phyloP scores from a whole-genome alignment of 106 monocot species.

The Allium fistulosum region DNA sequence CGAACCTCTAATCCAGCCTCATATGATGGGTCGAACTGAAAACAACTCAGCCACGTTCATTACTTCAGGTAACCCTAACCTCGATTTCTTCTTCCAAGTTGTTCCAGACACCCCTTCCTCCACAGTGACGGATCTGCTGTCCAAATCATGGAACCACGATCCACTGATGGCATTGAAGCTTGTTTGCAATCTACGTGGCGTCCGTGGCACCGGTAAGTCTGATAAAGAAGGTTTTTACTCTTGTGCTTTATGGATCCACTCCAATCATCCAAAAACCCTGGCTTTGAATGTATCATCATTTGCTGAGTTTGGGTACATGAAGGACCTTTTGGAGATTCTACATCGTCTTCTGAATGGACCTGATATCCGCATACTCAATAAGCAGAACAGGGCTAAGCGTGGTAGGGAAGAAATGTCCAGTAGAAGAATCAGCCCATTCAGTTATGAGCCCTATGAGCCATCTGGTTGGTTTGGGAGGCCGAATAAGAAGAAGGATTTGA shows the following conservation, averaged over 20 bases:
- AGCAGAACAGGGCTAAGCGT: conserved; percentile 2
- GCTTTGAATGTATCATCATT: conserved; percentile 25
- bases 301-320: conserved; percentile 42
- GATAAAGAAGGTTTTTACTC: conserved; percentile 41
- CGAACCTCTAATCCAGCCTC: neutral
- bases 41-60: conserved; percentile 39
- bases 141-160: conserved; percentile 26
- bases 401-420: neutral
- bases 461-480: neutral
- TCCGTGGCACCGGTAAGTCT: conserved; percentile 35
- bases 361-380: conserved; percentile 3
- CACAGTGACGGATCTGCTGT: conserved; percentile 7
- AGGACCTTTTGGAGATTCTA: conserved; percentile 49
- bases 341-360: conserved; percentile 24
- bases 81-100: conserved; percentile 30
- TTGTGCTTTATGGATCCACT: conserved; percentile 37
- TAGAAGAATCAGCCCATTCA: neutral
- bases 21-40: conserved; percentile 33
- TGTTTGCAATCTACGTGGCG: conserved; percentile 32
- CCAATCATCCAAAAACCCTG: conserved; percentile 44
- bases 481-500: neutral
- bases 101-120: conserved; percentile 14
- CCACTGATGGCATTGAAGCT: conserved; percentile 34
- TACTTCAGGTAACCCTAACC: conserved; percentile 43
- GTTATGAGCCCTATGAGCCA: too few species aligned